phyloP scores from a whole-genome alignment of 1,284 basidiomycete species.

The Leccinum pachyderme region DNA sequence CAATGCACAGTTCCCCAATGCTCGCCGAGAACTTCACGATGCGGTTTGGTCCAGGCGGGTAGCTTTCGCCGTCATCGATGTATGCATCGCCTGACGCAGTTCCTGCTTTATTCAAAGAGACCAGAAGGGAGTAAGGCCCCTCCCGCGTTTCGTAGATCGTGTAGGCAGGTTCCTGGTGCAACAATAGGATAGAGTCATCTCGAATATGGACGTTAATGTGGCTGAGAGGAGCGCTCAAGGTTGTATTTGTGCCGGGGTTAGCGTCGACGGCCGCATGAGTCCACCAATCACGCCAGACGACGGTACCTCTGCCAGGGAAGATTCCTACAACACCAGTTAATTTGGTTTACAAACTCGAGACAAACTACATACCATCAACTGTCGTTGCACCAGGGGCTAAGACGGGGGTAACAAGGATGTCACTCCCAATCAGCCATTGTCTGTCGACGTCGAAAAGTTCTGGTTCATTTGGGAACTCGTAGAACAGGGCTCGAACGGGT shows the following conservation, averaged over 20 bases:
- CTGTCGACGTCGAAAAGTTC: conserved; percentile 61
- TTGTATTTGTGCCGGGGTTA: conserved; percentile 36
- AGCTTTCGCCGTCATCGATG: conserved; percentile 56
- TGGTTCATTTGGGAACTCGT: conserved; percentile 70
- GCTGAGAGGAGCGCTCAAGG: conserved; percentile 52
- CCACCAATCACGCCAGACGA: conserved; percentile 76
- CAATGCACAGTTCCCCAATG: conserved; percentile 35
- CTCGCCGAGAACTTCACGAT: conserved; percentile 42
- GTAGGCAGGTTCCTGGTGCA: conserved; percentile 47
- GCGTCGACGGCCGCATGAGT: conserved; percentile 54
- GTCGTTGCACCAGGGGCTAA: conserved; percentile 55
- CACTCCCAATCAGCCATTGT: conserved; percentile 70
- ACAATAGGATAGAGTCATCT: conserved; percentile 44
- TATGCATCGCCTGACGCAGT: conserved; percentile 48
- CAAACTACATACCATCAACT: conserved; percentile 37
- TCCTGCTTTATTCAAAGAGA: conserved; percentile 42
- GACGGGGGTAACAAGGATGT: conserved; percentile 75
- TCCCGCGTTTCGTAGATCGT: conserved; percentile 49
- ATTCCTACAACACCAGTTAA: conserved; percentile 39
- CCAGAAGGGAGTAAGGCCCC: conserved; percentile 45
- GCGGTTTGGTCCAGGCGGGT: conserved; percentile 49
- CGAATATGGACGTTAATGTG: conserved; percentile 70
- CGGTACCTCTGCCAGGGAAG: conserved; percentile 59
- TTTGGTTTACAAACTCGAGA: background rate
- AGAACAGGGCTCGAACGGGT: conserved; percentile 71